phyloP scores from a whole-genome alignment of 2,329 filamentous ascomycete species.

The Hawksworthiomyces lignivorus region DNA sequence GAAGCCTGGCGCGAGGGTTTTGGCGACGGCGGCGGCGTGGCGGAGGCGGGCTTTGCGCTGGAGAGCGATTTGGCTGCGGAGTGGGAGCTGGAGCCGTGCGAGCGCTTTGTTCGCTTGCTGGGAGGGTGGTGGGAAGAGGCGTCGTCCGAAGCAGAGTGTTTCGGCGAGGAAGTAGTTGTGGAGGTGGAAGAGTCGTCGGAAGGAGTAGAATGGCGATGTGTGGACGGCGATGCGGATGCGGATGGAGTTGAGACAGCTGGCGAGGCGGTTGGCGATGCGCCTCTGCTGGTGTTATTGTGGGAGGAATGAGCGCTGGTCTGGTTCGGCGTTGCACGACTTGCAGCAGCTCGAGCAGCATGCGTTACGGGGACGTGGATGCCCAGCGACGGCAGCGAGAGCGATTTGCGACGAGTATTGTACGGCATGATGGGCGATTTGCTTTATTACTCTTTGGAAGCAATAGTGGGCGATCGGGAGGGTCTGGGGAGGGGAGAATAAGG shows the following conservation, averaged over 20 bases:
- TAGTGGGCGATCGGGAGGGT: background rate
- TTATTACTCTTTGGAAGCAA: slow-evolving; percentile 1
- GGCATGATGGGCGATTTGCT: slow-evolving; percentile 53
- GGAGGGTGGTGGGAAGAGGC: slow-evolving; percentile 27
- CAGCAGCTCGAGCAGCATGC: slow-evolving; percentile 50
- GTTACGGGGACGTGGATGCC: slow-evolving; percentile 79
- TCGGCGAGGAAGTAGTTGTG: slow-evolving; percentile 19
- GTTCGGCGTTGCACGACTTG: slow-evolving; percentile 32
- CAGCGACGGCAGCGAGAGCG: slow-evolving; percentile 82
- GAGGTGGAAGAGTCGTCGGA: slow-evolving; percentile 17
- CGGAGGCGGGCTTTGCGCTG: slow-evolving; percentile 23
- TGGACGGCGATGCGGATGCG: background rate
- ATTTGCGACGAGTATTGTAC: slow-evolving; percentile 96
- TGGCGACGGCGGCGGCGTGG: slow-evolving; percentile 72
- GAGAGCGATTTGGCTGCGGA: background rate
- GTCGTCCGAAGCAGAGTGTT: background rate
- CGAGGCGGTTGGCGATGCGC: slow-evolving; percentile 1
- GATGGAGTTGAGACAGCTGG: background rate
- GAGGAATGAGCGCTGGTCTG: no score
- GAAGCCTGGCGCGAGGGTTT: slow-evolving; percentile 31
- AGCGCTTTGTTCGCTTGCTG: slow-evolving; percentile 69
- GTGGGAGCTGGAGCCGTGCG: slow-evolving; percentile 47
- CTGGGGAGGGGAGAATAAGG: background rate
- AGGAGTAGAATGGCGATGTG: background rate
- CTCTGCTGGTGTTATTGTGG: slow-evolving; percentile 18